Evolutionary conservation across 345 rosid genomes (phyloP), one percentile per base, ranked within the genome.

Genomic region (Salix purpurea): DNA sequence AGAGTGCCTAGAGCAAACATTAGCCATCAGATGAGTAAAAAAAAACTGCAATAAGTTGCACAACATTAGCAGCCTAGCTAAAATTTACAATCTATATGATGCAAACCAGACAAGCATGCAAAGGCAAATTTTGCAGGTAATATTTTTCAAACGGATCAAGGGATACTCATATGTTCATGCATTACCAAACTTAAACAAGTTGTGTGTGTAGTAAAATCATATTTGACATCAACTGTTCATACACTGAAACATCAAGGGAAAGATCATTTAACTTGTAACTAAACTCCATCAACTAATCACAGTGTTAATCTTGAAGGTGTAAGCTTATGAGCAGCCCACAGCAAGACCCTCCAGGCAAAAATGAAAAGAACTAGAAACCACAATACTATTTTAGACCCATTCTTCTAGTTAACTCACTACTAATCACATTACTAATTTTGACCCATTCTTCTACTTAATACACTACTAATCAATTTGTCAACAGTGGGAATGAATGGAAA

Each of bases 1-100:
- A 88, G 77, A 42, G 97, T 86, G 50, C 89, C 99, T 95, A 70
- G 48, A 81, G 66, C 76, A 86, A 76, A 73, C 18, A 75, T 76
- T 28, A 76, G 65, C 28, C 34, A 50, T 5, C 26, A 69, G 44
- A 73, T 56, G 37, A 79, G 67, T 61, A 24, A 74, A 76, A 74
- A 30, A 11, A 30, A 21, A 66, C 54, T 7, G 30, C 68, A 58
- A 73, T 21, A 70, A 81, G 42, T 26, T 26, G 70, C 74, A 66
- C 56, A 78, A 48, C 46, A 74, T 48, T 18, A 71, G 39, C 68
- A 76, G 36, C 65, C 77, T 75, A 69, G 36, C 21, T 12, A 60
- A 72, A 79, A 52, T 68, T 75, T 73, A 42, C 67, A 23, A 54
- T 61, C 26, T 32, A 46, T 23, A 71, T 23, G 13, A 67, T 8